Percentiles rank a stretch among this genome's conserved stretches.
Evolutionary conservation across 2,329 filamentous ascomycete genomes (phyloP).

Genomic region (Karstenula rhodostoma): DNA sequence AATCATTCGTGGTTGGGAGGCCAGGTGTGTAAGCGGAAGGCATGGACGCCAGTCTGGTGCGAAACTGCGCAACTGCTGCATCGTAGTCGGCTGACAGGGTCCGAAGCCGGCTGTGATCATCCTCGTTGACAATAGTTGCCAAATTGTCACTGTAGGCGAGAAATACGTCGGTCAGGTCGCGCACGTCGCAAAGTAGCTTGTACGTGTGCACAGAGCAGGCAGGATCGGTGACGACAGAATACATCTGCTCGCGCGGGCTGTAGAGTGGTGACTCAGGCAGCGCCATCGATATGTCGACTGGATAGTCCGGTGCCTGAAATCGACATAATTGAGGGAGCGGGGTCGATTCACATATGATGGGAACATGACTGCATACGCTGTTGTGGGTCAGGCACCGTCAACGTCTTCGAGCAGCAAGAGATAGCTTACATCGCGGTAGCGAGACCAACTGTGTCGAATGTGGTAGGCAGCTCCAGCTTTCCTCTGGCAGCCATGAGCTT

Average conservation of each 20-base stretch:
- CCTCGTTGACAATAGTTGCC: conserved; percentile 1
- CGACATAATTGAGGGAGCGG: conserved; percentile 27
- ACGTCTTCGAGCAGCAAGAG: background rate
- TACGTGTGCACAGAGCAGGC: conserved; percentile 33
- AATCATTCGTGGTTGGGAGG: conserved; percentile 33
- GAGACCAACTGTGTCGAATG: conserved; percentile 28
- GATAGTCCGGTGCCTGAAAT: conserved; percentile 20
- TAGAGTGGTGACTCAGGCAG: conserved; percentile 48
- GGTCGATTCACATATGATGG: conserved; percentile 39
- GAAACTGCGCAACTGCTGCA: conserved; percentile 23
- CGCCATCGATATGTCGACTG: conserved; percentile 9
- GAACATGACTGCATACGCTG: conserved; percentile 35
- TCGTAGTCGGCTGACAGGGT: conserved; percentile 23
- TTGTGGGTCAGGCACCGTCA: conserved; percentile 15
- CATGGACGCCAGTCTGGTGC: conserved; percentile 25
- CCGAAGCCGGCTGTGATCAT: conserved; percentile 10
- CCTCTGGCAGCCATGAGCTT: conserved; percentile 34
- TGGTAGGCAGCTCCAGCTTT: conserved; percentile 26
- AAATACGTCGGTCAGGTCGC: conserved; percentile 41
- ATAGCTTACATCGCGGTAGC: conserved; percentile 34
- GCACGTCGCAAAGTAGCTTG: conserved; percentile 41
- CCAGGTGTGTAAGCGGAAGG: conserved; percentile 35
- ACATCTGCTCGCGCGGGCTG: conserved; percentile 32
- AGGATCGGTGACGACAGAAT: conserved; percentile 27
- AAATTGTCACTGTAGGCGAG: conserved; percentile 21